Evolutionary conservation across 1,139 yeast species (phyloP), one percentile per base, ranked within the genome.

Genomic region (Zygosaccharomyces sapae): DNA sequence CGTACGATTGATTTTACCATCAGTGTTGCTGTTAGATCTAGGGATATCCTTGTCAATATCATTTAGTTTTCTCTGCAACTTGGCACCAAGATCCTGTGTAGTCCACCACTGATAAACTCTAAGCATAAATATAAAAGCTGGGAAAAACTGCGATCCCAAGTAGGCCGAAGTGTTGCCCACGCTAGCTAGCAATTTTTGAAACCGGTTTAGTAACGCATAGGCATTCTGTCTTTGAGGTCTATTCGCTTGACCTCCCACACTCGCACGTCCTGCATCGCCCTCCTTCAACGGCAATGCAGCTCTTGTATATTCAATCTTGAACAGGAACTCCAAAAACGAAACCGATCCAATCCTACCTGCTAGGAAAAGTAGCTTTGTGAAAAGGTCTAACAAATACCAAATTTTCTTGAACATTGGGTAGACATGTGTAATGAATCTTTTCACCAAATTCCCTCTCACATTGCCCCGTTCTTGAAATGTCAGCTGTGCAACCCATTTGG

Each of bases 81-180:
- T 81, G 4, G 76, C 70, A 0, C 88, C 83, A 58, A 88, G 77
- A 53, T 86, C 88, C 13, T 90, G 81, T 38, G 86, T 79, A 53
- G 83, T 82, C 95, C 96, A 90, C 97, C 97, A 90, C 65, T 92
- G 97, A 45, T 89, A 74, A 57, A 92, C 88, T 67, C 89, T 88
- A 54, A 92, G 74, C 31, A 85, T 64, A 63, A 92, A 90, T 50
- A 92, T 85, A 2, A 95, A 87, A 0, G 86, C 76, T 0, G 97
- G 97, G 69, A 92, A 80, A 29, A 86, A 72, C 6, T 68, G 67
- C 1, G 71, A 66, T 24, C 77, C 68, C 1, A 73, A 46, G 12
- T 72, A 62, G 33, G 74, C 68, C 3, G 74, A 51, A 1, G 70
- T 43, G 35, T 61, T 67, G 66, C 75, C 70, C 1, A 75, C 46